Percentiles rank a stretch among this genome's conserved stretches.
Conservation (phyloP, 2,329 filamentous ascomycete genomes). For the Aspergillus puulaauensis region DNA sequence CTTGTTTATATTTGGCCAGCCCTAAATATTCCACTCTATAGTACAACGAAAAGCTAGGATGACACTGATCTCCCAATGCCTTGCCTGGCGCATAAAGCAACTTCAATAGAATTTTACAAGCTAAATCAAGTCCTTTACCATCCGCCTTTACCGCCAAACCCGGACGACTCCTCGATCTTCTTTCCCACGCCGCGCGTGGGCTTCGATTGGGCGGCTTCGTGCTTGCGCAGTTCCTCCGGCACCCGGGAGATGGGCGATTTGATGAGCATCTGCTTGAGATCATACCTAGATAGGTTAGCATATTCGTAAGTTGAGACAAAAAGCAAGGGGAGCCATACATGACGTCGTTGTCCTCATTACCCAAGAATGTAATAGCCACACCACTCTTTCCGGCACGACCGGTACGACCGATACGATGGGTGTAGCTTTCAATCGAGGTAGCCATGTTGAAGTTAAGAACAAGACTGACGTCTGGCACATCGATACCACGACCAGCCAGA, state of each 20-base stretch:
- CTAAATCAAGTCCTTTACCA: constrained; percentile 20
- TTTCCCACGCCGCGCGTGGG: constrained; percentile 49
- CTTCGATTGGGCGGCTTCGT: constrained; percentile 88
- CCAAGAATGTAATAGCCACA: constrained; percentile 93
- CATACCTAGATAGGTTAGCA: constrained; percentile 54
- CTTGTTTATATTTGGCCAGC: constrained; percentile 3
- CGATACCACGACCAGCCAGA: constrained; percentile 93
- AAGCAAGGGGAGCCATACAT: constrained; percentile 55
- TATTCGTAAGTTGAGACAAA: neutral
- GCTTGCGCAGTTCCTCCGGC: constrained; percentile 84
- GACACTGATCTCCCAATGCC: neutral
- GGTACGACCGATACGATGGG: constrained; percentile 93
- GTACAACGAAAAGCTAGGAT: neutral
- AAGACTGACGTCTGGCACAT: constrained; percentile 88
- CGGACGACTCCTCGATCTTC: constrained; percentile 48
- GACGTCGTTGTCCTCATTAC: constrained; percentile 83
- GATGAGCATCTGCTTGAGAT: constrained; percentile 90
- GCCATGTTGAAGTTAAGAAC: constrained; percentile 99
- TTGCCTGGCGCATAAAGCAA: neutral
- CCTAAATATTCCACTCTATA: constrained; percentile 4
- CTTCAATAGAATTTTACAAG: neutral
- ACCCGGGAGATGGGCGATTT: constrained; percentile 88
- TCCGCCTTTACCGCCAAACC: constrained; percentile 37
- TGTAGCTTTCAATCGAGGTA: constrained; percentile 87
- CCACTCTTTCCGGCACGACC: constrained; percentile 96